Conservation (phyloP, 1,139 yeast genomes). For the Suhomyces atakaporum region DNA sequence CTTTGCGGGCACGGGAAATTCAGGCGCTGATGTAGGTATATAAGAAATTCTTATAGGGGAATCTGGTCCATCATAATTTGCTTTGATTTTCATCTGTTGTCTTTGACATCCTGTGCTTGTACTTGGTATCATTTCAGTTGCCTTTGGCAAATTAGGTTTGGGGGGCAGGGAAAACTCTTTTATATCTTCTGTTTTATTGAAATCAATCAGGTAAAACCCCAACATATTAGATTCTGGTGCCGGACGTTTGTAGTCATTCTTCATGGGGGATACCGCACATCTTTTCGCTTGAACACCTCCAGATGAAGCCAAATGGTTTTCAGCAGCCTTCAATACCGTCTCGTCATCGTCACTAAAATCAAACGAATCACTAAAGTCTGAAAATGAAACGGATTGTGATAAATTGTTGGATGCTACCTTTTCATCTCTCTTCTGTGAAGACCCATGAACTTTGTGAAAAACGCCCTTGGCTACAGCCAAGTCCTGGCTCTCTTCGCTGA, state of each 20-base stretch:
- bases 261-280: slow-evolving; percentile 5
- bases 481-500: slow-evolving; percentile 13
- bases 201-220: slow-evolving; percentile 9
- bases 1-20: no score
- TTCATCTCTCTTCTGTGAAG: neutral
- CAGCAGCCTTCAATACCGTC: slow-evolving; percentile 13
- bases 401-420: neutral
- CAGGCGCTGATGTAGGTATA: no score
- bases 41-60: no score
- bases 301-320: slow-evolving; percentile 2
- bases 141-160: no score
- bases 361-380: slow-evolving; percentile 10
- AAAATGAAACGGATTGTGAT: neutral
- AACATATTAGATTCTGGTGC: slow-evolving; percentile 7
- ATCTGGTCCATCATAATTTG: no score
- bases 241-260: slow-evolving; percentile 1
- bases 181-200: slow-evolving; percentile 5
- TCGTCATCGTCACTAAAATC: slow-evolving; percentile 17
- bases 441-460: no score
- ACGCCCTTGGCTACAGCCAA: no score
- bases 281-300: slow-evolving; percentile 1
- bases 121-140: no score
- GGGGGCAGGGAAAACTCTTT: no score
- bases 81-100: no score
- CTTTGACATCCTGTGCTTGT: no score